Conservation (phyloP, 2,329 filamentous ascomycete genomes). For the Zasmidium angulare region DNA sequence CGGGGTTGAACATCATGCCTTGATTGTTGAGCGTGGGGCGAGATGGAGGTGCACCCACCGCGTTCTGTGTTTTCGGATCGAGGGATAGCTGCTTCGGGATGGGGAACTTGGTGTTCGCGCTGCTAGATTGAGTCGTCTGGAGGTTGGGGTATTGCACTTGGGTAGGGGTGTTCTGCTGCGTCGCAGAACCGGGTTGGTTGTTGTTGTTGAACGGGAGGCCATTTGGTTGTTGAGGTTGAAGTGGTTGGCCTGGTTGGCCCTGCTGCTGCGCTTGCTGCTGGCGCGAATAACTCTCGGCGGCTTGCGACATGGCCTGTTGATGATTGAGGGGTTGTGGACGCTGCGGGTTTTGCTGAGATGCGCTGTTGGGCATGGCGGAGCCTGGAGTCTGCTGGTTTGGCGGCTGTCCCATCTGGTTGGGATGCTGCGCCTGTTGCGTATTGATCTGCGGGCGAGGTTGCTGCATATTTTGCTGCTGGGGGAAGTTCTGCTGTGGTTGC, state of each 20-base stretch:
- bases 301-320: conserved; percentile 45
- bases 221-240: conserved; percentile 25
- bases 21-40: conserved; percentile 85
- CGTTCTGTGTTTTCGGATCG: conserved; percentile 68
- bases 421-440: conserved; percentile 23
- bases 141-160: conserved; percentile 24
- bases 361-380: conserved; percentile 20
- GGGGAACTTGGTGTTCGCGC: conserved; percentile 66
- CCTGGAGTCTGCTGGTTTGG: conserved; percentile 21
- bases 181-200: conserved; percentile 18
- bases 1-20: conserved; percentile 84
- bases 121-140: conserved; percentile 26
- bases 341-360: conserved; percentile 21
- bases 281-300: conserved; percentile 23
- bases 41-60: conserved; percentile 68
- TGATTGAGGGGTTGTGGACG: conserved; percentile 42
- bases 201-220: conserved; percentile 22
- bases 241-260: conserved; percentile 18
- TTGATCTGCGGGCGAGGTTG: conserved; percentile 24
- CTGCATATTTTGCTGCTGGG: conserved; percentile 27
- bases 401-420: conserved; percentile 17
- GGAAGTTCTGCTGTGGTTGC: conserved; percentile 31
- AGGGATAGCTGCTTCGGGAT: conserved; percentile 80
- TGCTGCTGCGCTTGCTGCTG: conserved; percentile 22
- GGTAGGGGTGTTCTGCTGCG: conserved; percentile 25